phyloP scores from a whole-genome alignment of 306 rosid genomes.

The Gastrolobium villosum region DNA sequence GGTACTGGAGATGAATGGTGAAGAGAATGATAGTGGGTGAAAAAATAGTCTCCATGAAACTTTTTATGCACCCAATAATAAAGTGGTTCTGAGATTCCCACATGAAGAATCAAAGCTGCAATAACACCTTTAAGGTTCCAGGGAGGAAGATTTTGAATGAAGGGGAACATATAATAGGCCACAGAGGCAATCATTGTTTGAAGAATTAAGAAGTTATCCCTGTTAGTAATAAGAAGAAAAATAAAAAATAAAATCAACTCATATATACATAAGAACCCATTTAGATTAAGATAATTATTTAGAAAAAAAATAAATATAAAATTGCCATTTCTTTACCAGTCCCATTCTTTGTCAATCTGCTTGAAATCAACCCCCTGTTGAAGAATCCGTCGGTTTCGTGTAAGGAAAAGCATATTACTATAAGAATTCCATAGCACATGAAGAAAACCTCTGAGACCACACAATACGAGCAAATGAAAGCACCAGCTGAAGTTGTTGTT shows the following conservation, averaged over 20 bases:
- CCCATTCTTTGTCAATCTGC: slow-evolving; percentile 75
- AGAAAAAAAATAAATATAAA: neutral
- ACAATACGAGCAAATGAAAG: slow-evolving; percentile 66
- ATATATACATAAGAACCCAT: neutral
- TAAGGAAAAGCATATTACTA: slow-evolving; percentile 74
- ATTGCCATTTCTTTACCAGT: slow-evolving; percentile 59
- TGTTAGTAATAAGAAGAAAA: slow-evolving; percentile 19
- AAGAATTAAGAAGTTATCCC: slow-evolving; percentile 90
- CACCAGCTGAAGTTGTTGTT: slow-evolving; percentile 59
- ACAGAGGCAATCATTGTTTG: slow-evolving; percentile 63
- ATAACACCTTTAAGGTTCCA: slow-evolving; percentile 73
- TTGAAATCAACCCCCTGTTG: slow-evolving; percentile 84
- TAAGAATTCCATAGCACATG: slow-evolving; percentile 64
- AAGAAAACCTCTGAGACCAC: slow-evolving; percentile 55
- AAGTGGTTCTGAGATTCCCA: slow-evolving; percentile 85
- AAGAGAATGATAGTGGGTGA: slow-evolving; percentile 74
- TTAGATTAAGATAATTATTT: neutral
- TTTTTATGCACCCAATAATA: slow-evolving; percentile 74
- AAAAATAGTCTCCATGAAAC: slow-evolving; percentile 63
- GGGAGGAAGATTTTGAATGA: slow-evolving; percentile 62
- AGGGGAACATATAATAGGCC: slow-evolving; percentile 61
- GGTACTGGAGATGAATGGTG: slow-evolving; percentile 88
- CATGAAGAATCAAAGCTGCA: slow-evolving; percentile 65
- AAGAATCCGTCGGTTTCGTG: slow-evolving; percentile 66
- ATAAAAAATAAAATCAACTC: neutral